Percentiles rank a stretch among this genome's conserved stretches.
These are phyloP conservation scores for Erigeron philadelphicus DNA, from an alignment of 140 eudicot species.

Conservation along the genomic window DNA sequence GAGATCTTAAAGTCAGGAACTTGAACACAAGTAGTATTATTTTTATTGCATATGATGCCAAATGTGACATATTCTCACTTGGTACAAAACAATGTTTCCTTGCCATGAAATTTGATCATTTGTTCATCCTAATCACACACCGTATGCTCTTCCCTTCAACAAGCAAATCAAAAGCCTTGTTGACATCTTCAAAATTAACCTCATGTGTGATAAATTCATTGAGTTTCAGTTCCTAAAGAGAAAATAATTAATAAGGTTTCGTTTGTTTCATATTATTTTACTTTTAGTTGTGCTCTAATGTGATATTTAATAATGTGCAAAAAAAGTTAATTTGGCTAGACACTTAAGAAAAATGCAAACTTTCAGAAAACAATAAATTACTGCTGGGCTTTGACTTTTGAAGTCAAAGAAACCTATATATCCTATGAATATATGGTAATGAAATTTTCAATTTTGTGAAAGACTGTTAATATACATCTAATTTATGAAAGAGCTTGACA, in stretches of 20 bases:
- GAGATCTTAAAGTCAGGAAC: slow-evolving; percentile 1
- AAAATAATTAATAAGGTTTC: not conserved
- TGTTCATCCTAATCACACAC: slow-evolving; percentile 27
- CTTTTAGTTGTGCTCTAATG: not conserved
- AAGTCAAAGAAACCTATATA: not conserved
- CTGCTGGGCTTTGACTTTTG: not conserved
- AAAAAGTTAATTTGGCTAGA: not conserved
- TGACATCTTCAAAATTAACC: slow-evolving; percentile 18
- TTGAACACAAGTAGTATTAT: not conserved
- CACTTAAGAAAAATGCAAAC: not conserved
- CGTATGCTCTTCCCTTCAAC: slow-evolving; percentile 26
- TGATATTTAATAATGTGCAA: not conserved
- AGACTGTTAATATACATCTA: not conserved
- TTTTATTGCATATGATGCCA: not conserved
- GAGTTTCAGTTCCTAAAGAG: slow-evolving; percentile 19
- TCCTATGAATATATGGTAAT: not conserved
- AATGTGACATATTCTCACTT: not conserved
- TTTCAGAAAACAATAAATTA: not conserved
- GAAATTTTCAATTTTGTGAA: not conserved
- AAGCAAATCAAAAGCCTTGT: slow-evolving; percentile 27
- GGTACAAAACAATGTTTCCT: not conserved
- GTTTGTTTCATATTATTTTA: not conserved
- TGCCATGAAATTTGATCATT: slow-evolving; percentile 2
- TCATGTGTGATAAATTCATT: slow-evolving; percentile 25
- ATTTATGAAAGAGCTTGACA: not conserved